Evolutionary conservation across 495 filamentous ascomycete species (phyloP), one percentile per base, ranked within the genome.

Genomic region (Lineolata rhizophorae): DNA sequence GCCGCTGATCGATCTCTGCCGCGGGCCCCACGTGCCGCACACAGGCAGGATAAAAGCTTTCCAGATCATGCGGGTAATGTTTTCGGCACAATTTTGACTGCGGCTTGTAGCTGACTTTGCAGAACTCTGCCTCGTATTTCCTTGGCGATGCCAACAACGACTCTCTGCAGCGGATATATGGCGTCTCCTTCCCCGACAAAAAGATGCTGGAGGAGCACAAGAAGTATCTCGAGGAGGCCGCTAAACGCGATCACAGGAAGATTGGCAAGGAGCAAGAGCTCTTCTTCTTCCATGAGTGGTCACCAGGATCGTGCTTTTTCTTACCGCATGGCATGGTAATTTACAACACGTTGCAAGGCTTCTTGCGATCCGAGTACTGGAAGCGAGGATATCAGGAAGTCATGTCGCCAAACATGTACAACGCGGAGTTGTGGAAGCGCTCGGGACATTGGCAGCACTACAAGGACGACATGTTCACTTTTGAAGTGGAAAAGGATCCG

Each of bases 81-180:
- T n/a, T n/a, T n/a, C n/a, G n/a, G n/a, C n/a, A n/a, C n/a, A n/a
- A n/a, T n/a, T n/a, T n/a, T n/a, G n/a, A n/a, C n/a, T n/a, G n/a
- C n/a, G n/a, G n/a, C n/a, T n/a, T n/a, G n/a, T n/a, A n/a, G n/a
- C n/a, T n/a, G n/a, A n/a, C n/a, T n/a, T n/a, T 18, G 33, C 48
- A 80, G 71, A 90, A 94, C 56, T 92, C 82, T 2, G 79, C 90
- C 3, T 90, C 83, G 11, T 95, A 95, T 49, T 97, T 90, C 65
- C 70, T 94, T 10, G 90, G 90, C 20, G 82, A 93, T 51, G 70
- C 82, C 37, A 65, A 66, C 43, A 90, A 94, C 47, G 87, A 95
- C 46, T 87, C 82, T 5, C 59, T 97, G 18, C 90, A 95, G 51
- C 76, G 87, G 36, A 85, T 97, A 33, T 87, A 93, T 46, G 90